These are phyloP conservation scores for Neophaeococcomyces aloes DNA, from an alignment of 2,329 filamentous ascomycete genomes.

Conservation along the genomic window DNA sequence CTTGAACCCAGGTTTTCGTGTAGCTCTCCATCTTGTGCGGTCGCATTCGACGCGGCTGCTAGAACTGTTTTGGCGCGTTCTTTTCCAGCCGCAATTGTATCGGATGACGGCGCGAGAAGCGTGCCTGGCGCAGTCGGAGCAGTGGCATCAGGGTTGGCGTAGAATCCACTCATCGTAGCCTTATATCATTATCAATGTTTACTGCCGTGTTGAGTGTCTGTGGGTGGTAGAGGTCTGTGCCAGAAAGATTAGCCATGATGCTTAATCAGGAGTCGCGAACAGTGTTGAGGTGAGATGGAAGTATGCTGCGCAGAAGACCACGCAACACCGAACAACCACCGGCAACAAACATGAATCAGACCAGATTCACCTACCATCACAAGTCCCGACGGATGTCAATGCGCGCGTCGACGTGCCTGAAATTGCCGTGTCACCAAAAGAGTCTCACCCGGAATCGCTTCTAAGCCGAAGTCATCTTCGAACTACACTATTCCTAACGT, in stretches of 20 bases:
- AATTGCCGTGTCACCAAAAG: constrained; percentile 4
- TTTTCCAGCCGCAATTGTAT: constrained; percentile 48
- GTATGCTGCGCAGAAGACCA: background rate
- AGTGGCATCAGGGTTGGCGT: background rate
- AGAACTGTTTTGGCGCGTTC: constrained; percentile 50
- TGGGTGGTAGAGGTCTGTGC: background rate
- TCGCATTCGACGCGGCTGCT: constrained; percentile 38
- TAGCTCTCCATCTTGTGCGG: constrained; percentile 24
- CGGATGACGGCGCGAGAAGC: constrained; percentile 13
- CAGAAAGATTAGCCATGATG: constrained; percentile 2
- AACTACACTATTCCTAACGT: no score
- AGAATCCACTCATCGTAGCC: background rate
- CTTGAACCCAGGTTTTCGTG: constrained; percentile 25
- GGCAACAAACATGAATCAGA: background rate
- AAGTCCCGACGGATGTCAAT: constrained; percentile 3
- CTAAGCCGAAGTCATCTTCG: background rate
- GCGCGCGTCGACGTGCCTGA: constrained; percentile 1
- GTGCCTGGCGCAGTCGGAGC: background rate
- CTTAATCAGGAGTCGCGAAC: background rate
- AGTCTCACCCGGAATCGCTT: background rate
- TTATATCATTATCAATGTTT: constrained; percentile 2
- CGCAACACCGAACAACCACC: background rate
- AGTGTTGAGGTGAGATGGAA: background rate
- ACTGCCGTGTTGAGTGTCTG: background rate
- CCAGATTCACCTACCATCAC: background rate